These are phyloP conservation scores for Candida michaelii DNA, from an alignment of 805 yeast genomes.

Conservation along the genomic window DNA sequence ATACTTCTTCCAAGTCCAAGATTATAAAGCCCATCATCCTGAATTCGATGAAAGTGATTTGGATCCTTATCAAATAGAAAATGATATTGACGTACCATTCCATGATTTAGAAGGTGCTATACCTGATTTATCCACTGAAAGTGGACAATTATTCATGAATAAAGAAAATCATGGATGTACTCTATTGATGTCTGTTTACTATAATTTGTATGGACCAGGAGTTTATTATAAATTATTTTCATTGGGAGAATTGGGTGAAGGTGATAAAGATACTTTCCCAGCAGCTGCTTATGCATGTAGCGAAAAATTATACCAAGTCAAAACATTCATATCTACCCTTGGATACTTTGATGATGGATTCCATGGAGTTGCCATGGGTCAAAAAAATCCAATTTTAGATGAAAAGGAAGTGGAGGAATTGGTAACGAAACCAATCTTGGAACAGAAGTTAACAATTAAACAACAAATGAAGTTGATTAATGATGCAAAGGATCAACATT, in stretches of 20 bases:
- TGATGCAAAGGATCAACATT: slow-evolving; percentile 17
- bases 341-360: slow-evolving; percentile 27
- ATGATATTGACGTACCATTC: slow-evolving; percentile 20
- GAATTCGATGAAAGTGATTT: slow-evolving; percentile 1
- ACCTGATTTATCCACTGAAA: slow-evolving; percentile 67
- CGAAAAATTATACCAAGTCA: slow-evolving; percentile 51
- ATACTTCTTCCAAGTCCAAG: slow-evolving; percentile 10
- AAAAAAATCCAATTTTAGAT: slow-evolving; percentile 27
- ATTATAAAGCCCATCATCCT: neutral
- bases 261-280: slow-evolving; percentile 75
- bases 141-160: slow-evolving; percentile 66
- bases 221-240: slow-evolving; percentile 66
- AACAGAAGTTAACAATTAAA: slow-evolving; percentile 4
- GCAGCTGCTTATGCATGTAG: slow-evolving; percentile 59
- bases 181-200: slow-evolving; percentile 57
- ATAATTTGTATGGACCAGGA: slow-evolving; percentile 63
- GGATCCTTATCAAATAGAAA: neutral
- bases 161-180: slow-evolving; percentile 59
- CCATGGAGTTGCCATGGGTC: slow-evolving; percentile 30
- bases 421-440: slow-evolving; percentile 1
- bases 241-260: slow-evolving; percentile 75
- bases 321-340: slow-evolving; percentile 20
- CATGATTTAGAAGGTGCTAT: slow-evolving; percentile 65
- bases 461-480: slow-evolving; percentile 16
- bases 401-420: slow-evolving; percentile 13